phyloP scores from a whole-genome alignment of 306 rosid genomes.

The Canavalia gladiata region DNA sequence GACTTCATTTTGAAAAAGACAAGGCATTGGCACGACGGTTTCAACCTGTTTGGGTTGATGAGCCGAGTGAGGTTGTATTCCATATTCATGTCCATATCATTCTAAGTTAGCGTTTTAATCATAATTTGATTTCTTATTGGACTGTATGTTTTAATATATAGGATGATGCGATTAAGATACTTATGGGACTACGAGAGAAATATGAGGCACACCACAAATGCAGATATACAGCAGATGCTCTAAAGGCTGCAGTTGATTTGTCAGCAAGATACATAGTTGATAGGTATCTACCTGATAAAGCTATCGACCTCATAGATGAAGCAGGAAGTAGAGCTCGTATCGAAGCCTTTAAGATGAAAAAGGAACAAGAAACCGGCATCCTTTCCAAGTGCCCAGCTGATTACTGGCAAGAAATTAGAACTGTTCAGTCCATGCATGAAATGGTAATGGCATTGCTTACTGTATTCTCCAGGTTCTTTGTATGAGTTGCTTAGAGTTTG shows the following conservation, averaged over 20 bases:
- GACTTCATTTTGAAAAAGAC: conserved; percentile 85
- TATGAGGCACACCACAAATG: conserved; percentile 86
- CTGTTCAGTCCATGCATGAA: conserved; percentile 80
- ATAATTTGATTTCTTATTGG: conserved; percentile 42
- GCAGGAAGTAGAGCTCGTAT: conserved; percentile 96
- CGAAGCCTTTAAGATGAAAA: conserved; percentile 75
- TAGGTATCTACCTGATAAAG: conserved; percentile 98
- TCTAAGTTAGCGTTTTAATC: conserved; percentile 11
- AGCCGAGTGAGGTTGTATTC: conserved; percentile 82
- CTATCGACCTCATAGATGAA: conserved; percentile 95
- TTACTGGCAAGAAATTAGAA: conserved; percentile 85
- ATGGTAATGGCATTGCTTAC: conserved; percentile 64
- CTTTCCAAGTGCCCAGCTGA: conserved; percentile 75
- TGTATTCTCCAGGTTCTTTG: conserved; percentile 21
- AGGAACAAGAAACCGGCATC: conserved; percentile 62
- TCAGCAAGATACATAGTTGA: conserved; percentile 80
- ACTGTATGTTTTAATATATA: conserved; percentile 45
- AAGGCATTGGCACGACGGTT: conserved; percentile 89
- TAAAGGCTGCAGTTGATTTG: conserved; percentile 76
- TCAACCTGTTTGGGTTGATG: conserved; percentile 89
- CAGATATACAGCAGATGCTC: conserved; percentile 74
- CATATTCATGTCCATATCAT: conserved; percentile 39
- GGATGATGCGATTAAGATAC: conserved; percentile 76
- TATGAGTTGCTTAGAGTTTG: conserved; percentile 23
- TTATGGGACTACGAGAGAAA: conserved; percentile 74